Conservation (phyloP, 495 filamentous ascomycete species). For the Podospora appendiculata region DNA sequence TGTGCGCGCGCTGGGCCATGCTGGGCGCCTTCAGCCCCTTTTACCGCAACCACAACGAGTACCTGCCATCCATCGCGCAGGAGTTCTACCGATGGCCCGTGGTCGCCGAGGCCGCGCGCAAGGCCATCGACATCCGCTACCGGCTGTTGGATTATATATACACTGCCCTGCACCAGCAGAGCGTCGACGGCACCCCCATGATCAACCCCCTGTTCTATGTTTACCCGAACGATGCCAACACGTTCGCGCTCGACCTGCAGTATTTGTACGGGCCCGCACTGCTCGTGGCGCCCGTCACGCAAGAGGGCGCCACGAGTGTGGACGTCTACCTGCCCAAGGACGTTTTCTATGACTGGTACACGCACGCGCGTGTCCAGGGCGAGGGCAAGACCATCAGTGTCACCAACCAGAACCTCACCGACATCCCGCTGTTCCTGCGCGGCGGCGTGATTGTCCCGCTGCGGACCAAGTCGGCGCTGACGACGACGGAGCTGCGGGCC, state of each 20-base stretch:
- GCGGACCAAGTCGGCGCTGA: slow-evolving; percentile 54
- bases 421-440: slow-evolving; percentile 66
- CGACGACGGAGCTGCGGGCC: slow-evolving; percentile 59
- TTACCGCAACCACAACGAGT: slow-evolving; percentile 70
- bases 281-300: slow-evolving; percentile 66
- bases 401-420: slow-evolving; percentile 46
- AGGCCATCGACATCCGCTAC: slow-evolving; percentile 70
- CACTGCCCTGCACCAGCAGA: slow-evolving; percentile 61
- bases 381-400: slow-evolving; percentile 45
- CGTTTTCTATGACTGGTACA: slow-evolving; percentile 73
- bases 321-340: slow-evolving; percentile 68
- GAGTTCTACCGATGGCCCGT: slow-evolving; percentile 71
- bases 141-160: slow-evolving; percentile 76
- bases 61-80: slow-evolving; percentile 43
- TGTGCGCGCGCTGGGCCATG: slow-evolving; percentile 80
- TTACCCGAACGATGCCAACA: slow-evolving; percentile 60
- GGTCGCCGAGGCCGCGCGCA: slow-evolving; percentile 58
- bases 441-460: slow-evolving; percentile 65
- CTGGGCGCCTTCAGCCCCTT: slow-evolving; percentile 77
- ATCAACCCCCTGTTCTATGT: slow-evolving; percentile 63
- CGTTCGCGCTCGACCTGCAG: slow-evolving; percentile 53
- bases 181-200: slow-evolving; percentile 59
- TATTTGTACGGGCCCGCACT: slow-evolving; percentile 68
- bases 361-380: slow-evolving; percentile 49
- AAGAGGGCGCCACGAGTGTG: slow-evolving; percentile 54